Conservation (phyloP, 352 stramenopile species). For the Pythium sp. region DNA sequence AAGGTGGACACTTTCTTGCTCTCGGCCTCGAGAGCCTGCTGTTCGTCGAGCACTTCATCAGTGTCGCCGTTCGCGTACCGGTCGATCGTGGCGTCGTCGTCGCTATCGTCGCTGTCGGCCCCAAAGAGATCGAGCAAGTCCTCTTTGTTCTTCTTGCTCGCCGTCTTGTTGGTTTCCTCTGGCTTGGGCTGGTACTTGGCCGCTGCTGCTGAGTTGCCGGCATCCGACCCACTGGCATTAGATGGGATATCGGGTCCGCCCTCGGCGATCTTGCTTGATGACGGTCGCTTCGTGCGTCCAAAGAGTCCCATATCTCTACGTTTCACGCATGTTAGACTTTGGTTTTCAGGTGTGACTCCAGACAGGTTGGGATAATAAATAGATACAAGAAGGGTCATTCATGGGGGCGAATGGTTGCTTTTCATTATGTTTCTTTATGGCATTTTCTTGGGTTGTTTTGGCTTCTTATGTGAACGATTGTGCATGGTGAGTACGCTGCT, state of each 20-base stretch:
- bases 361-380: neutral
- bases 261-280: constrained; percentile 33
- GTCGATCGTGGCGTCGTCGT: constrained; percentile 77
- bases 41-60: constrained; percentile 24
- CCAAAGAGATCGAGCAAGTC: constrained; percentile 63
- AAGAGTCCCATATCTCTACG: constrained; percentile 38
- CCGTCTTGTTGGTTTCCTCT: neutral
- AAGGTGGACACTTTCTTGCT: constrained; percentile 68
- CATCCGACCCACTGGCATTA: constrained; percentile 1
- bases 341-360: neutral
- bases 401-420: neutral
- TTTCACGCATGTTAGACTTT: neutral
- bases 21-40: constrained; percentile 31
- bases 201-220: constrained; percentile 3
- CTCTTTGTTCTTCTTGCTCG: constrained; percentile 11
- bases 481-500: neutral
- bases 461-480: neutral
- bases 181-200: neutral
- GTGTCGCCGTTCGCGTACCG: constrained; percentile 46
- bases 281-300: constrained; percentile 18
- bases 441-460: constrained; percentile 3
- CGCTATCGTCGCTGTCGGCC: constrained; percentile 66
- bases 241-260: constrained; percentile 16
- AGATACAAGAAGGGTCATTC: neutral
- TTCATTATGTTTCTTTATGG: constrained; percentile 6